A percentile compares a stretch with the other conserved stretches of the same genome.
Evolutionary conservation across 257 asterid genomes (phyloP).

Genomic region (Capsicum baccatum): DNA sequence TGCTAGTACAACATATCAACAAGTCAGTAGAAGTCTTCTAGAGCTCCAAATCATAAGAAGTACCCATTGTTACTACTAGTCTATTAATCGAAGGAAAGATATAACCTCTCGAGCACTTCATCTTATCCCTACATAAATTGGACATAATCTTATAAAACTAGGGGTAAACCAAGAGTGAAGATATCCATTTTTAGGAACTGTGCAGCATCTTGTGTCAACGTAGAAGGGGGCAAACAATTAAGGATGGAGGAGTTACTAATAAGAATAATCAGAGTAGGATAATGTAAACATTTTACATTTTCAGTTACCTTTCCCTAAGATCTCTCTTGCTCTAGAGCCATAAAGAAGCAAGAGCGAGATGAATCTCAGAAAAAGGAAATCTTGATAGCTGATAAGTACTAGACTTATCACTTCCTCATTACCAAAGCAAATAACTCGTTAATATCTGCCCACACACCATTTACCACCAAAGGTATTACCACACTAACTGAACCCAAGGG

Average conservation of each 20-base stretch:
- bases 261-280: not conserved
- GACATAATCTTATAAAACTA: not conserved
- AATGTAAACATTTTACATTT: no score
- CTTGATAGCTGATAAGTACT: not conserved
- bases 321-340: conserved; percentile 5
- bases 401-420: not conserved
- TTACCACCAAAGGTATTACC: not conserved
- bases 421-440: not conserved
- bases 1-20: not conserved
- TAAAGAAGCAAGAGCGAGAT: not conserved
- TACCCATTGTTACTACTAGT: not conserved
- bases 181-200: not conserved
- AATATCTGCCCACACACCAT: not conserved
- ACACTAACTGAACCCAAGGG: not conserved
- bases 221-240: not conserved
- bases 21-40: not conserved
- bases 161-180: not conserved
- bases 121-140: not conserved
- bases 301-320: not conserved
- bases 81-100: not conserved
- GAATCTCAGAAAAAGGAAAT: not conserved
- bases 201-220: not conserved
- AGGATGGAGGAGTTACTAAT: not conserved
- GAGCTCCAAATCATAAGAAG: not conserved
- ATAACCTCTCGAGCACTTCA: not conserved